Evolutionary conservation across 164 flowering plant species (phyloP), one percentile per base, ranked within the genome.

Genomic region (Aristolochia fimbriata): DNA sequence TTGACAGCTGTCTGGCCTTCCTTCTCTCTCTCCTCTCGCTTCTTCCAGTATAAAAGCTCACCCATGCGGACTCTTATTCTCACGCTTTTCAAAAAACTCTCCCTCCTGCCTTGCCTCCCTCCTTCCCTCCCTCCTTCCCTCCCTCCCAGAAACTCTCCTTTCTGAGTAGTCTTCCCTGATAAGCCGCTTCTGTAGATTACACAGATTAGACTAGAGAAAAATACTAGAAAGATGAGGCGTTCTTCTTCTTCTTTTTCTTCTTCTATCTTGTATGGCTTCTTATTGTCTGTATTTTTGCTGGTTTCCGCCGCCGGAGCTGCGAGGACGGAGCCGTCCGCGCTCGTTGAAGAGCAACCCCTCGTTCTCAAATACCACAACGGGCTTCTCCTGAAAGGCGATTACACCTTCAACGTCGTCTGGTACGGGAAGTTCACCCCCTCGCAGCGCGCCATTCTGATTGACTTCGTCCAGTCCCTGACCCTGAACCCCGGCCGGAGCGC

Each of bases 361-460:
- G 46, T 73, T 6, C 78, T 81, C 47, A 68, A 75, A n/a, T 82
- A 87, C 73, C 94, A 87, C 76, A 78, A 83, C 49, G 94, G 94
- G 22, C 69, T 66, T 0, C 81, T 87, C 16, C 80, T 87, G n/a
- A 80, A 76, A n/a, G 90, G 94, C 16, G 75, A 74, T 30, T 47
- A 76, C 71, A 65, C 82, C 47, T 68, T 83, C 23, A 79, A 86
- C 50, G 71, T 86, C 55, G 65, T 83, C 49, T 86, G 93, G 93
- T 79, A 79, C 60, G 88, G 88, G 20, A 70, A 69, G 14, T 80
- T 82, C 80, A 52, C 80, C 15, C 70, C 79, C 17, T 4, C 55
- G 62, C 91, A 86, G 57, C 83, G 81, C 10, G 65, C 88, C 58
- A 70, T 87, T 21, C 68, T 87, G 49, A 62, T 78, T 25, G 95